Evolutionary conservation across 2,329 filamentous ascomycete genomes (phyloP), one percentile per base, ranked within the genome.

Genomic region (Fusarium sp.): DNA sequence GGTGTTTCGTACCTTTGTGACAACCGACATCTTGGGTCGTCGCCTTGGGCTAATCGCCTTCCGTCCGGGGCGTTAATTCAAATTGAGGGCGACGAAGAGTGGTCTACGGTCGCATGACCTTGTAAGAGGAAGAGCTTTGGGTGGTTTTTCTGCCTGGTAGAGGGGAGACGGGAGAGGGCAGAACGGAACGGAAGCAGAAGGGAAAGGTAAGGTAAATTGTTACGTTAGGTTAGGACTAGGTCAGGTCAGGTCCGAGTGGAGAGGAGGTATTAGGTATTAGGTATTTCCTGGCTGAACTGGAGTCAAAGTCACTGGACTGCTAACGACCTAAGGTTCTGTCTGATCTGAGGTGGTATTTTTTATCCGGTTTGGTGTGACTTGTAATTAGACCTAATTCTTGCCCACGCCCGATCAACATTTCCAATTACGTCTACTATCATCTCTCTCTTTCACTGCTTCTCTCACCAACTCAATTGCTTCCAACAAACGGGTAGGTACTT

Each of bases 11-110:
- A 89, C 86, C 85, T 88, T 86, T 72, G 84, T 85, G 81, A 83
- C 85, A 84, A 88, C 84, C 83, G 86, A 87, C 86, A 88, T 88
- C 79, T 88, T 86, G 70, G 23, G 64, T 70, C 67, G 79, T 79
- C 79, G 82, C 85, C 78, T 69, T 81, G 70, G 79, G 79, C 81
- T 82, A 79, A 81, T 84, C 83, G 84, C 85, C 84, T 86, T 76
- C 75, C 77, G 77, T 79, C 76, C 75, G 74, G 74, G 74, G 75
- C 72, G 71, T 74, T 52, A 73, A 75, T 69, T 70, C 61, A 72
- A 67, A 74, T 72, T 77, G 73, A 76, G 78, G 77, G 77, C 77
- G 77, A 78, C 77, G 69, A 74, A 74, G 69, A 75, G 73, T 73
- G 71, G 74, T 78, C 62, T 78, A 79, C 74, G 78, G 77, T 80